Base-by-base conservation (phyloP, 805 yeast genomes). In the Metschnikowia noctiluminum region DNA sequence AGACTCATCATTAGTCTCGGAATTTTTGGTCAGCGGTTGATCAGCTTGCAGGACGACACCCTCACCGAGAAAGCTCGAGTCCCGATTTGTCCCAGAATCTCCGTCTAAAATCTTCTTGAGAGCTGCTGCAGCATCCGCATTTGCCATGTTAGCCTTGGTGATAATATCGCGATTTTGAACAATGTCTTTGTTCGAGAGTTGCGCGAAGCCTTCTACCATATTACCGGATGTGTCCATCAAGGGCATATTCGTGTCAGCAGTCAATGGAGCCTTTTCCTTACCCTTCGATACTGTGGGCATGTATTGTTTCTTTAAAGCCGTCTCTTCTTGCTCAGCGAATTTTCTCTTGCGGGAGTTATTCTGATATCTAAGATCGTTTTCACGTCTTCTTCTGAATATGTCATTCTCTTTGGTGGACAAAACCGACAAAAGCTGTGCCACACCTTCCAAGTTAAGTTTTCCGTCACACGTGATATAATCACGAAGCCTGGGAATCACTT, bases 401-500 rank as follows among this genome's bases (percentile, higher is more conserved):
- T 77, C 84, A 45, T 82, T 87, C 63, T 94, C 99, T 60, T 84
- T 84, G 32, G 70, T 61, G 8, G 92, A 87, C 37, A 94, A 72
- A 26, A 76, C 79, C 21, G 67, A 63, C 68, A 94, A 68, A 49
- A 94, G 68, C 42, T 74, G 74, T 57, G 91, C 96, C 5, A 89
- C 96, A 45, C 89, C 82, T 36, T 77, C 80, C 40, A 91, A 65
- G 62, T 89, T 83, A 43, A 94, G 77, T 14, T 74, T 74, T 38
- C 99, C 99, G 65, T 94, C 99, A 57, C 91, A 81, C 1, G 98
- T 92, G 62, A 94, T 77, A 64, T 85, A 94, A 16, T 87, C 86
- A 44, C 79, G 81, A 72, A 87, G 74, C 30, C 65, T 60, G 0
- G 95, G 86, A 42, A 94, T 63, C 1, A 78, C 65, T 34, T 78